Conservation (phyloP, 495 filamentous ascomycete species). For the Podospora pseudopauciseta region DNA sequence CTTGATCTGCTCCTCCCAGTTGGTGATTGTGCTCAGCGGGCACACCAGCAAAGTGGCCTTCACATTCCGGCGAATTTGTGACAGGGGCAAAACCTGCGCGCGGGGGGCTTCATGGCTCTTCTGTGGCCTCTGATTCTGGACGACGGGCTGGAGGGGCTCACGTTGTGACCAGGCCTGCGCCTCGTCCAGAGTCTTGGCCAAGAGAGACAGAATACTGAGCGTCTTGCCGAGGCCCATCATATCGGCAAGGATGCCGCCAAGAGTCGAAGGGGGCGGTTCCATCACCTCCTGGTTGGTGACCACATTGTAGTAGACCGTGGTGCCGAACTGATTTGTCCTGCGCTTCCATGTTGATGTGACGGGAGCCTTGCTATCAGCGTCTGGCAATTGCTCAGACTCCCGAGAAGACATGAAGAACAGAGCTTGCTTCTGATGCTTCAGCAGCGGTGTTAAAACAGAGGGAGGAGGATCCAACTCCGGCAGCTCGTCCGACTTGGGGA, state of each 20-base stretch:
- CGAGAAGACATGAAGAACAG: conserved; percentile 83
- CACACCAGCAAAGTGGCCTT: conserved; percentile 85
- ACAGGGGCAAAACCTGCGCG: conserved; percentile 35
- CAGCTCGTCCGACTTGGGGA: conserved; percentile 68
- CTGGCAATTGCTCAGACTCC: conserved; percentile 52
- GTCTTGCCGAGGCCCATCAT: conserved; percentile 99
- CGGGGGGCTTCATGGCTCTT: conserved; percentile 33
- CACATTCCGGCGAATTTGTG: conserved; percentile 59
- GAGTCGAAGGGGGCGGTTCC: conserved; percentile 62
- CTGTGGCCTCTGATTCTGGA: conserved; percentile 36
- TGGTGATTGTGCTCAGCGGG: conserved; percentile 82
- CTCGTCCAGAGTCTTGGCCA: conserved; percentile 58
- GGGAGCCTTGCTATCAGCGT: conserved; percentile 40
- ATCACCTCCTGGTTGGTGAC: conserved; percentile 68
- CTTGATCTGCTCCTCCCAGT: conserved; percentile 88
- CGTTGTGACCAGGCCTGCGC: conserved; percentile 55
- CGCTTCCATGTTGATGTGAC: conserved; percentile 74
- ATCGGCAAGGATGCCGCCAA: conserved; percentile 91
- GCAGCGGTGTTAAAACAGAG: conserved; percentile 62
- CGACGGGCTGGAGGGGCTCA: conserved; percentile 38
- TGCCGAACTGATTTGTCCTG: conserved; percentile 48
- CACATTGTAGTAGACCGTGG: conserved; percentile 67
- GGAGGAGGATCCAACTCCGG: conserved; percentile 66
- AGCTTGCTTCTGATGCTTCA: conserved; percentile 88
- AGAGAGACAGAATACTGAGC: conserved; percentile 76